phyloP scores from a whole-genome alignment of 768 basidiomycete species.

The Nidularia pulvinata region DNA sequence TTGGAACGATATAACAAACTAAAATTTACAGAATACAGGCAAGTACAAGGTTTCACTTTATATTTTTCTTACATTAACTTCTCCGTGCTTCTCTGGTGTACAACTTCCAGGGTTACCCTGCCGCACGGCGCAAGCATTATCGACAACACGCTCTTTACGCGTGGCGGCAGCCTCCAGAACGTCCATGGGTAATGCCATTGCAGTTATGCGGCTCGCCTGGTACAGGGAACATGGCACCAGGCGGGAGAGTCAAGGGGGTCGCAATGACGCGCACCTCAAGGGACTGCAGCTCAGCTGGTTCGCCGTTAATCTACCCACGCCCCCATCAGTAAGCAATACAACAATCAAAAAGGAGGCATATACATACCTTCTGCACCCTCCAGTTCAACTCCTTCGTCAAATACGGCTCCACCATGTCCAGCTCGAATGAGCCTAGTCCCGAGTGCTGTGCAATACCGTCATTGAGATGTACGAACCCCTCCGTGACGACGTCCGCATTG shows the following conservation, averaged over 20 bases:
- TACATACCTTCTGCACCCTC: conserved; percentile 36
- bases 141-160: neutral
- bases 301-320: conserved; percentile 12
- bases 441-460: conserved; percentile 24
- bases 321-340: neutral
- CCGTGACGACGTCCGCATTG: conserved; percentile 24
- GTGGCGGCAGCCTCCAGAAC: conserved; percentile 16
- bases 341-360: neutral
- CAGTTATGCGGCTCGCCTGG: conserved; percentile 12
- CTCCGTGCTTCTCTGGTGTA: too few relatives aligned
- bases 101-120: too few relatives aligned
- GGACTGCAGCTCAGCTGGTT: conserved; percentile 16
- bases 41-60: too few relatives aligned
- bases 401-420: conserved; percentile 36
- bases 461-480: conserved; percentile 46
- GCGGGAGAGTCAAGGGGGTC: conserved; percentile 22
- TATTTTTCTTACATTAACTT: too few relatives aligned
- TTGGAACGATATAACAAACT: too few relatives aligned
- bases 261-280: conserved; percentile 22
- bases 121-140: too few relatives aligned
- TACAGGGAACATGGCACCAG: conserved; percentile 22
- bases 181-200: conserved; percentile 17
- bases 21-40: too few relatives aligned
- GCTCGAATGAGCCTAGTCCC: conserved; percentile 28
- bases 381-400: conserved; percentile 35